phyloP scores from a whole-genome alignment of 352 stramenopile genomes.

The Globisporangium irregulare region DNA sequence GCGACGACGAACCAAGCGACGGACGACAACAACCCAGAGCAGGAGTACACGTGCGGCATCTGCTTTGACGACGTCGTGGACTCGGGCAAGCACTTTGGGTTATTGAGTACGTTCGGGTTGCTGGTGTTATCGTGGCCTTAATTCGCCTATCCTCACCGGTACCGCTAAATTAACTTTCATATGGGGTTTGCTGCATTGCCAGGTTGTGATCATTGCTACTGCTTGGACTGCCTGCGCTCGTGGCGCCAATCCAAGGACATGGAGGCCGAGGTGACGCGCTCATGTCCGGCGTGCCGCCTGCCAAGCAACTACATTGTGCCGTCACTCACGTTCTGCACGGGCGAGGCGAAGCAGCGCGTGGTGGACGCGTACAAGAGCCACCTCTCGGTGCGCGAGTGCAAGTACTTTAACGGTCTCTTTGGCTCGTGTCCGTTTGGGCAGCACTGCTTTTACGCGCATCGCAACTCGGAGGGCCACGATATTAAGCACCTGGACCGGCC shows the following conservation, averaged over 20 bases:
- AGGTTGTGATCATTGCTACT: conserved; percentile 79
- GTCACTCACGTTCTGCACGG: conserved; percentile 70
- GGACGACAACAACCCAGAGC: conserved; percentile 21
- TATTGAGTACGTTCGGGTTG: conserved; percentile 47
- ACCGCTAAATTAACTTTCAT: not conserved
- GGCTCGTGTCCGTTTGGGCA: conserved; percentile 71
- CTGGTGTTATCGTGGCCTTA: not conserved
- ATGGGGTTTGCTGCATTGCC: not conserved
- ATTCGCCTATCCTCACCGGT: not conserved
- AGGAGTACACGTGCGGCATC: conserved; percentile 72
- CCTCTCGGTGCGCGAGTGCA: conserved; percentile 71
- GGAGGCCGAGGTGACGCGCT: conserved; percentile 64
- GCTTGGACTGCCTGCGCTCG: conserved; percentile 62
- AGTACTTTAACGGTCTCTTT: conserved; percentile 70
- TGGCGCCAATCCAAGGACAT: conserved; percentile 77
- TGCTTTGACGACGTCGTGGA: conserved; percentile 83
- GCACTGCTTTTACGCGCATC: conserved; percentile 78
- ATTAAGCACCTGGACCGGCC: conserved; percentile 66
- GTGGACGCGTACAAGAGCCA: conserved; percentile 76
- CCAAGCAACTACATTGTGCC: conserved; percentile 80
- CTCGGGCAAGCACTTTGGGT: conserved; percentile 71
- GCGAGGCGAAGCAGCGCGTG: conserved; percentile 48
- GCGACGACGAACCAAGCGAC: conserved; percentile 10
- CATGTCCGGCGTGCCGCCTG: conserved; percentile 60
- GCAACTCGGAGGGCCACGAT: conserved; percentile 47